Percentiles rank a stretch among this genome's conserved stretches.
These are phyloP conservation scores for Coccomyxa subellipsoidea DNA, from an alignment of 163 green algal genomes.

Conservation along the genomic window DNA sequence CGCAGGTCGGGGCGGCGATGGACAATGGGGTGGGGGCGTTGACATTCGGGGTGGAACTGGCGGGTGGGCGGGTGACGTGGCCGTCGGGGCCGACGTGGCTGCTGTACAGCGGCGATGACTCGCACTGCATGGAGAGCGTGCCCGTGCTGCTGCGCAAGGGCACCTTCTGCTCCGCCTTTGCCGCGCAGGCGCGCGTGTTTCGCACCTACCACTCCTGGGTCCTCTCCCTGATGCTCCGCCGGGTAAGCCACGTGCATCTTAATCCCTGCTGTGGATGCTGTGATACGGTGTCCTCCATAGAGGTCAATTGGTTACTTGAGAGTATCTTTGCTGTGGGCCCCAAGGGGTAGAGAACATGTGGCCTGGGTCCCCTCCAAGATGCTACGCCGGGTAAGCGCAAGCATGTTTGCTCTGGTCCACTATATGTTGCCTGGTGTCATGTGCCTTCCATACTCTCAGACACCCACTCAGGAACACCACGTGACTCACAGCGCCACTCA, in stretches of 20 bases:
- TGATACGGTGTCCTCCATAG: no score
- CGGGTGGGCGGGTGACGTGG: slow-evolving; percentile 1
- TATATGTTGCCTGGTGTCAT: no score
- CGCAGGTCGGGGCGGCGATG: not conserved
- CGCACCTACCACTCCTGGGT: slow-evolving; percentile 23
- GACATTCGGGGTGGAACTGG: slow-evolving; percentile 12
- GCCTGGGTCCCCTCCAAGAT: no score
- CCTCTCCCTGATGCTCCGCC: slow-evolving; percentile 12
- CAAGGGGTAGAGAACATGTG: no score
- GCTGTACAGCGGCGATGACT: slow-evolving; percentile 17
- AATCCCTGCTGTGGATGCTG: no score
- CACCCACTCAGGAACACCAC: no score
- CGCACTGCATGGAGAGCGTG: slow-evolving; percentile 13
- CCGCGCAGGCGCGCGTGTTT: slow-evolving; percentile 17
- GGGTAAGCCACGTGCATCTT: slow-evolving; percentile 4
- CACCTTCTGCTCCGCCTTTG: slow-evolving; percentile 18
- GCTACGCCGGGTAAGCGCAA: no score
- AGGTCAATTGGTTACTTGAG: no score
- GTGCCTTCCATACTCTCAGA: no score
- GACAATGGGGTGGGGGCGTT: slow-evolving; percentile 13
- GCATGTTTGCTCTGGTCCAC: no score
- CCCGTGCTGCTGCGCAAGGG: slow-evolving; percentile 9
- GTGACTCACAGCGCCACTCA: no score
- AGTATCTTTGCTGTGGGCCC: no score
- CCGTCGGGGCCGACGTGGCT: slow-evolving; percentile 16